phyloP scores from a whole-genome alignment of 2,329 filamentous ascomycete genomes.

The Conoideocrella luteorostrata region DNA sequence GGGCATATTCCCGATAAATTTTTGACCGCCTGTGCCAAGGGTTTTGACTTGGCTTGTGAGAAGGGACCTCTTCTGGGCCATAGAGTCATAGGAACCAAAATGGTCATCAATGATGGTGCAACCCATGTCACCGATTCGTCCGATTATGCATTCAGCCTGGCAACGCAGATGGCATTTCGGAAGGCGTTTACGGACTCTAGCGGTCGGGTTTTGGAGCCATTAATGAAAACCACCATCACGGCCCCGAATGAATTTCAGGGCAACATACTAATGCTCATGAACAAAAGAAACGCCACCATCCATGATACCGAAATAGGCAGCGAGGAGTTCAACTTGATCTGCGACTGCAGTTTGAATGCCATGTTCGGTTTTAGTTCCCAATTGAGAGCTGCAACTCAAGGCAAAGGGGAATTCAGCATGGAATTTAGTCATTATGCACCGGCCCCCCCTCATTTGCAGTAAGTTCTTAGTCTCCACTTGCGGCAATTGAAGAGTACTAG shows the following conservation, averaged over 20 bases:
- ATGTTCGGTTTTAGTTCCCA: conserved; percentile 98
- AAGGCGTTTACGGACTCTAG: conserved; percentile 80
- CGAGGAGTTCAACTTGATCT: conserved; percentile 88
- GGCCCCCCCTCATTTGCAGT: conserved; percentile 84
- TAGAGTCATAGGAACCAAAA: conserved; percentile 79
- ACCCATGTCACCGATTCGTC: conserved; percentile 98
- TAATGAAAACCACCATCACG: conserved; percentile 98
- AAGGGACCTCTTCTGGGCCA: conserved; percentile 91
- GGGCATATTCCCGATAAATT: conserved; percentile 94
- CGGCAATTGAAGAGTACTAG: too few species aligned
- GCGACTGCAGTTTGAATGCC: conserved; percentile 87
- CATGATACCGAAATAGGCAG: conserved; percentile 89
- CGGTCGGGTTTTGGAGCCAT: conserved; percentile 82
- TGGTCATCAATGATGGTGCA: conserved; percentile 93
- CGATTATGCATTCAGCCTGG: conserved; percentile 91
- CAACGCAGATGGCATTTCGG: conserved; percentile 92
- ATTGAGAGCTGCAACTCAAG: conserved; percentile 87
- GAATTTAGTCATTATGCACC: conserved; percentile 95
- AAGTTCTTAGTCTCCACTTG: too few species aligned
- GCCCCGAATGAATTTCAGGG: conserved; percentile 97
- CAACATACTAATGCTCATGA: conserved; percentile 87
- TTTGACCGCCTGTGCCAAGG: conserved; percentile 89
- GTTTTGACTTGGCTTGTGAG: conserved; percentile 74
- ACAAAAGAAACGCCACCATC: conserved; percentile 93
- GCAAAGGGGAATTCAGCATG: conserved; percentile 98